Base-by-base conservation (phyloP, 1,139 yeast species). In the Geotrichum carabidarum region DNA sequence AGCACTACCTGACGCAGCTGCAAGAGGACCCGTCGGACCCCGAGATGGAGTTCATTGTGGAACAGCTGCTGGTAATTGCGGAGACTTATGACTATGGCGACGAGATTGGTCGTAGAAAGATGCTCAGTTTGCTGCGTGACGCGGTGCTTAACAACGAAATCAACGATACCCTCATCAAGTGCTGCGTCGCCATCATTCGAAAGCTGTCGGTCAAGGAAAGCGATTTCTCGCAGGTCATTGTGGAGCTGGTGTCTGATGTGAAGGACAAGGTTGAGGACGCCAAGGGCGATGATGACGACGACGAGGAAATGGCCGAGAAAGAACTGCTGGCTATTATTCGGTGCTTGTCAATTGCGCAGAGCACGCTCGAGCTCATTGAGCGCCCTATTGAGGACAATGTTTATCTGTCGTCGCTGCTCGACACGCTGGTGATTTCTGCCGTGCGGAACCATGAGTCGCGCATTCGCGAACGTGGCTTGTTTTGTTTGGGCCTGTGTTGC, bases 191-290 rank as follows among this genome's bases (percentile, higher is more conserved):
- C 53, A 87, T 89, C 2, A 76, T 91, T 61, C 77, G 82, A 49
- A 84, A 80, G 62, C 73, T 88, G 18, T 85, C 95, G 1, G 82
- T 85, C 42, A 86, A 79, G 66, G 96, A 89, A 64, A 79, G 84
- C 57, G 96, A 91, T 71, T 90, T 90, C 67, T 81, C 88, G 22
- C 81, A 87, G 43, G 85, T 89, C 81, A 79, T 88, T 17, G 81
- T 86, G n/a, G 97, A 91, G 73, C 81, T 89, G 22, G 83, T 90
- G 41, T 83, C 90, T 40, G 97, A 91, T 74, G 77, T 90, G 46
- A 79, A 90, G 66, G 96, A 89, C 68, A 79, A 62, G 8, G 57
- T 65, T 8, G 61, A 84, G 8, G 84, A 78, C 47, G 73, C 78
- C 8, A 61, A 57, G 18, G 62, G 48, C 3, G 65, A 62, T 8